These are phyloP conservation scores for Penicillium decumbens DNA, from an alignment of 2,329 filamentous ascomycete genomes.

Conservation along the genomic window DNA sequence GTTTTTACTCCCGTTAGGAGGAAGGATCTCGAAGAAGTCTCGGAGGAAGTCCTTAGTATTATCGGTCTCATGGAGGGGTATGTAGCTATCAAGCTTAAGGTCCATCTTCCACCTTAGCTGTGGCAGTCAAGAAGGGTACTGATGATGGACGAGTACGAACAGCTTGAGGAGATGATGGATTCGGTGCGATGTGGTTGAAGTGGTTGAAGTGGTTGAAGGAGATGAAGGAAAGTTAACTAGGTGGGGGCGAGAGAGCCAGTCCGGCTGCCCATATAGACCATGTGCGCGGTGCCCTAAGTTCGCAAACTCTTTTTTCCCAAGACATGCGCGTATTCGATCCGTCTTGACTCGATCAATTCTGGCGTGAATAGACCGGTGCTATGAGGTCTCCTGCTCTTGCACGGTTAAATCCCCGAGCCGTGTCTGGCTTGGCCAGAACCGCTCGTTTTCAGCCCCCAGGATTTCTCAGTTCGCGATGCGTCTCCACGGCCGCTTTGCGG, in stretches of 20 bases:
- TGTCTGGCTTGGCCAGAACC: slow-evolving; percentile 35
- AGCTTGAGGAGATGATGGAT: no score
- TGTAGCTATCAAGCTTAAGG: slow-evolving; percentile 8
- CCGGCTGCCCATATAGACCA: no score
- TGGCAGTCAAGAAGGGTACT: slow-evolving; percentile 3
- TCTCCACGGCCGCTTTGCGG: slow-evolving; percentile 36
- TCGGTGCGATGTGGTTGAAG: no score
- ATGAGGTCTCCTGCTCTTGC: slow-evolving; percentile 43
- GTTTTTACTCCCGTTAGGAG: slow-evolving; percentile 11
- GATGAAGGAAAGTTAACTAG: no score
- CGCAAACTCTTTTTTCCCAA: slow-evolving; percentile 28
- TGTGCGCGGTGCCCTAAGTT: no score
- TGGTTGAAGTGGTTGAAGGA: no score
- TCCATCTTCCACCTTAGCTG: slow-evolving; percentile 6
- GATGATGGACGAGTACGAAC: neutral
- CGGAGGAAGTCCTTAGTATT: slow-evolving; percentile 11
- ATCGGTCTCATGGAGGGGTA: slow-evolving; percentile 4
- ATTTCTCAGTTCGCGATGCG: slow-evolving; percentile 39
- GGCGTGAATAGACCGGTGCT: slow-evolving; percentile 23
- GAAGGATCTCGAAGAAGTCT: slow-evolving; percentile 12
- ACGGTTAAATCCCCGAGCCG: slow-evolving; percentile 38
- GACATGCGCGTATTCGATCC: slow-evolving; percentile 25
- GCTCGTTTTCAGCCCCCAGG: slow-evolving; percentile 35
- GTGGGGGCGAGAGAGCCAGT: no score
- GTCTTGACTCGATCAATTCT: slow-evolving; percentile 26